These are phyloP conservation scores for Kluyveromyces aestuarii DNA, from an alignment of 805 yeast species.

Conservation along the genomic window DNA sequence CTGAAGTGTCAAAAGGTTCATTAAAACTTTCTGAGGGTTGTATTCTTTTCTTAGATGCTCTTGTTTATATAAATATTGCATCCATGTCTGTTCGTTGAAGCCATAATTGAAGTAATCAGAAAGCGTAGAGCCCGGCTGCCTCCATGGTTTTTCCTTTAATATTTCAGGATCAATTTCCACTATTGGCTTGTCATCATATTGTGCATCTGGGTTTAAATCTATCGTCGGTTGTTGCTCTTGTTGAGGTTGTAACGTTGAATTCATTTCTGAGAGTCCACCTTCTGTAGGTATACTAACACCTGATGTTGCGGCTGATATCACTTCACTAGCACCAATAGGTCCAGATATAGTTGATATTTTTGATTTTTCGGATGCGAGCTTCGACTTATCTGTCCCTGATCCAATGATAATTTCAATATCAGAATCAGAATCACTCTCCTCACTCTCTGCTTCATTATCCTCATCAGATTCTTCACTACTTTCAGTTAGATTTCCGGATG, in stretches of 20 bases:
- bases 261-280: neutral
- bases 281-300: conserved; percentile 2
- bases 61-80: conserved; percentile 81
- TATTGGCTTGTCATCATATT: conserved; percentile 66
- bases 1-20: conserved; percentile 33
- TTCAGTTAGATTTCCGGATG: conserved; percentile 9
- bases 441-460: conserved; percentile 37
- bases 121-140: conserved; percentile 92
- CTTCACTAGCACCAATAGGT: conserved; percentile 6
- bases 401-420: conserved; percentile 82
- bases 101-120: conserved; percentile 95
- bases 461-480: conserved; percentile 34
- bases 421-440: conserved; percentile 45
- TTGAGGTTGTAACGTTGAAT: conserved; percentile 5
- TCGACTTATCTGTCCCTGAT: conserved; percentile 23
- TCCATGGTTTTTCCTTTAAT: conserved; percentile 94
- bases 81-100: conserved; percentile 94
- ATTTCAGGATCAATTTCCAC: conserved; percentile 73
- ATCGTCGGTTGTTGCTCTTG: conserved; percentile 25
- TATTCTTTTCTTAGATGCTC: conserved; percentile 72
- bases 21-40: conserved; percentile 73
- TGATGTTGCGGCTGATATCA: conserved; percentile 11
- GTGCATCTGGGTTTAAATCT: conserved; percentile 28
- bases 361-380: conserved; percentile 18
- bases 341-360: conserved; percentile 7